A percentile compares a stretch with the other conserved stretches of the same genome.
Conservation (phyloP, 1,284 basidiomycete species). For the Cutaneotrichosporon dermatis region DNA sequence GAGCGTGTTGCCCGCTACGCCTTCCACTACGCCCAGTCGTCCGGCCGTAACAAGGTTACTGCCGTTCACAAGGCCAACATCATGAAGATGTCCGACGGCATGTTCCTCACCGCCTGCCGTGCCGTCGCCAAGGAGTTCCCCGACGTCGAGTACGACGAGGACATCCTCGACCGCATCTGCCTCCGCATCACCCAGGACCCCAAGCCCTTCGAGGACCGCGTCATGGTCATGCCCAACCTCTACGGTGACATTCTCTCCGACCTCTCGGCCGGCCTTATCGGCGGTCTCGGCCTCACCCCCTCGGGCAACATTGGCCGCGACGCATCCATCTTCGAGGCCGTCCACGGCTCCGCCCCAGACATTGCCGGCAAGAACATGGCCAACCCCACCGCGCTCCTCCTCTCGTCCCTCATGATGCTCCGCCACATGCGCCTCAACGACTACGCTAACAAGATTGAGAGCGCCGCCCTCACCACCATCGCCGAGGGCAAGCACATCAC, state of each 20-base stretch:
- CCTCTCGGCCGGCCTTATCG: conserved; percentile 98
- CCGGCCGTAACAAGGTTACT: conserved; percentile 86
- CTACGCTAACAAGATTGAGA: conserved; percentile 86
- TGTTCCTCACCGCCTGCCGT: conserved; percentile 98
- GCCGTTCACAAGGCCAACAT: conserved; percentile 99
- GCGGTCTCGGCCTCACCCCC: conserved; percentile 94
- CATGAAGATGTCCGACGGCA: conserved; percentile 99
- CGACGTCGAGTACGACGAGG: conserved; percentile 89
- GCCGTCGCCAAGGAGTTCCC: conserved; percentile 96
- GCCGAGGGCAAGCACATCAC: conserved; percentile 91
- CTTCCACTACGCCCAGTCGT: conserved; percentile 91
- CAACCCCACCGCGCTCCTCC: conserved; percentile 92
- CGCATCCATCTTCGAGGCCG: conserved; percentile 99
- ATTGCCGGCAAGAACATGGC: conserved; percentile 84
- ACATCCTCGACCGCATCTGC: conserved; percentile 94
- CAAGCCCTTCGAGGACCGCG: conserved; percentile 86
- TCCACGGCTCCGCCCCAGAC: conserved; percentile 84
- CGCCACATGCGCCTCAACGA: conserved; percentile 90
- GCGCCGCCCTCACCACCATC: conserved; percentile 82
- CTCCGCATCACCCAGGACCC: conserved; percentile 72
- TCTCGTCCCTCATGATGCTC: conserved; percentile 96
- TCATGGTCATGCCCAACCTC: conserved; percentile 99
- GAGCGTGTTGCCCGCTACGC: conserved; percentile 98
- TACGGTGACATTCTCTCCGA: conserved; percentile 89
- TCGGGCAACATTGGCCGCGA: conserved; percentile 98